A percentile compares a stretch with the other conserved stretches of the same genome.
Conservation (phyloP, 2,329 filamentous ascomycete genomes). For the Cordyceps farinosa region DNA sequence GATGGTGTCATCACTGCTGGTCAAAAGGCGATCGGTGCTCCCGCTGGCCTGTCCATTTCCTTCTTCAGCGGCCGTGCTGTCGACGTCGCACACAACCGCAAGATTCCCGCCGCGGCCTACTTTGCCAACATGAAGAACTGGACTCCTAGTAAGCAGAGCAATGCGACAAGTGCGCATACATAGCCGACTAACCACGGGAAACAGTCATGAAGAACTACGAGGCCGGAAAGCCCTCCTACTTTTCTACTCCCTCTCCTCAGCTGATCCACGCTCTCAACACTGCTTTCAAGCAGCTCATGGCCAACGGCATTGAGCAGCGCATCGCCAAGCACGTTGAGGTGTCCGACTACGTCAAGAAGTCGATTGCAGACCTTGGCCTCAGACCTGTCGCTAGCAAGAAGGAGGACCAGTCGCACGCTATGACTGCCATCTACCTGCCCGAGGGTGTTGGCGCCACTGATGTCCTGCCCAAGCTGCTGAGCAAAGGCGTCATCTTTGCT, state of each 20-base stretch:
- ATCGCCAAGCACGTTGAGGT: conserved; percentile 77
- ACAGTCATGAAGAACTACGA: conserved; percentile 98
- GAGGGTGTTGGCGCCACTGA: conserved; percentile 77
- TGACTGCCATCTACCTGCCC: conserved; percentile 96
- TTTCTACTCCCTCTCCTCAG: conserved; percentile 93
- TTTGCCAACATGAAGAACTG: conserved; percentile 98
- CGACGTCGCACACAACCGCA: conserved; percentile 72
- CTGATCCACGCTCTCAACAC: conserved; percentile 91
- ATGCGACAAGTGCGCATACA: background rate
- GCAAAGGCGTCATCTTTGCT: conserved; percentile 89
- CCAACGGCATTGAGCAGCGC: conserved; percentile 73
- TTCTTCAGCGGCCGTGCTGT: conserved; percentile 91
- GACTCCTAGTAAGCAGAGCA: conserved; percentile 67
- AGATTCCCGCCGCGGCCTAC: conserved; percentile 80
- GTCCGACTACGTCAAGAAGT: conserved; percentile 83
- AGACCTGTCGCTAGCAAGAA: conserved; percentile 81
- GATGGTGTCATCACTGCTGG: conserved; percentile 92
- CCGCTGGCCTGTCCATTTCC: conserved; percentile 88
- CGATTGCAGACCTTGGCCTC: conserved; percentile 74
- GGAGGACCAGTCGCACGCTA: conserved; percentile 91
- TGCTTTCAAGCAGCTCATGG: conserved; percentile 77
- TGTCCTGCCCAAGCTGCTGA: conserved; percentile 77
- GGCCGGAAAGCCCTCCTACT: conserved; percentile 95
- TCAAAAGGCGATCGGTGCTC: conserved; percentile 95
- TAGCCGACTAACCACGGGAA: background rate